Evolutionary conservation across 352 stramenopile genomes (phyloP), one percentile per base, ranked within the genome.

Genomic region (Thraustochytrium striatum): DNA sequence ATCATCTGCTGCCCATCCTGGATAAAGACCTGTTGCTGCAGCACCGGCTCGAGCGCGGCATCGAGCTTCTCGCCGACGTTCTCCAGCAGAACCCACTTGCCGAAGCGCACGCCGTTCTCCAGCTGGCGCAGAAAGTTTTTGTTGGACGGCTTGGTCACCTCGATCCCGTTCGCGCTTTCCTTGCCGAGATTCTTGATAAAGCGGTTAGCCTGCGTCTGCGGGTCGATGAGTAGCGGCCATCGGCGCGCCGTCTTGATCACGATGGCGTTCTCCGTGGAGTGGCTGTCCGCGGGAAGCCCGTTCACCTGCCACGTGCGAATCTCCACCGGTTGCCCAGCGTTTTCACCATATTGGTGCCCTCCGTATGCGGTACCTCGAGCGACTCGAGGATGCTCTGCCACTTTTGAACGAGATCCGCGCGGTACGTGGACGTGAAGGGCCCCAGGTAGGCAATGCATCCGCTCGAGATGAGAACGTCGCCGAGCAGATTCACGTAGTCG

Each of bases 221-320:
- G 94, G 41, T 98, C 94, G 58, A 98, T 98, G 91, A 98, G 95
- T 16, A 98, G 86, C 8, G 94, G 94, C 92, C 93, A 98, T 1
- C 94, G 90, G 78, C 95, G 95, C 61, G 87, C 93, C 21, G 88
- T 86, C 44, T 91, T 86, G 19, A 98, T 82, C 86, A 98, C 95
- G 81, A 98, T 97, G 13, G 87, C 94, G 72, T 98, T 98, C 72
- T 98, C 93, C 41, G 97, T 95, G 65, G 89, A 96, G 75, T 97
- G 97, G 8, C 89, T 92, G 82, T 98, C 94, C 65, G 95, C 96
- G 8, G 94, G 94, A 3, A 98, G 85, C 72, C 95, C 95, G 19
- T 89, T 88, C 58, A 98, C 97, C 39, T 93, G 94, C 94, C 94
- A 98, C 43, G 87, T 86, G 19, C 92, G 91, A 75, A 98, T 97